These are phyloP conservation scores for Davidsoniella virescens DNA, from an alignment of 2,329 filamentous ascomycete genomes.

Conservation along the genomic window DNA sequence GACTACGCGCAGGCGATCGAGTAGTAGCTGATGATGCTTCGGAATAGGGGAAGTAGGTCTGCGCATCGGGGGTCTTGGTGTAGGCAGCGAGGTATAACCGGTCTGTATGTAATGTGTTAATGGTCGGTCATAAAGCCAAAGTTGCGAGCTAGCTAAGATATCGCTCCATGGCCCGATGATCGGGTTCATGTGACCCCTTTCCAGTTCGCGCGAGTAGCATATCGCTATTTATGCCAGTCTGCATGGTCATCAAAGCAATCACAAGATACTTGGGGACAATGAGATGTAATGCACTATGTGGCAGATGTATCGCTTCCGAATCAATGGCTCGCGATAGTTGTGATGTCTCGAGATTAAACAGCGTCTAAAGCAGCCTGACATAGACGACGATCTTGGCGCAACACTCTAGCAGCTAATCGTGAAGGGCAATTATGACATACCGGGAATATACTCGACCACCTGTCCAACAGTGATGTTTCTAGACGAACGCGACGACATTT, in stretches of 20 bases:
- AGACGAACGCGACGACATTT: slow-evolving; percentile 4
- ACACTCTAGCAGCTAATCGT: not conserved
- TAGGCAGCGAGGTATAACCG: slow-evolving; percentile 92
- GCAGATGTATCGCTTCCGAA: too few species aligned
- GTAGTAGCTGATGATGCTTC: slow-evolving; percentile 26
- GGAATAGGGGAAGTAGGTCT: slow-evolving; percentile 77
- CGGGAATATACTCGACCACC: slow-evolving; percentile 91
- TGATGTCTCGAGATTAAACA: not conserved
- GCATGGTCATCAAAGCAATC: too few species aligned
- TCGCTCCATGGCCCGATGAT: too few species aligned
- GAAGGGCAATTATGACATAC: slow-evolving; percentile 32
- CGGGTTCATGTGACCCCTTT: too few species aligned
- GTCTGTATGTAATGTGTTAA: slow-evolving; percentile 36
- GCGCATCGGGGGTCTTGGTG: slow-evolving; percentile 59
- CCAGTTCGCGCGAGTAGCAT: too few species aligned
- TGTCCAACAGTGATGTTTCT: slow-evolving; percentile 26
- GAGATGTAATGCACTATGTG: too few species aligned
- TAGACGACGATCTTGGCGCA: too few species aligned
- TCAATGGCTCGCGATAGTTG: not conserved
- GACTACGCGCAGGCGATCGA: slow-evolving; percentile 30
- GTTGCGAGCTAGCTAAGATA: too few species aligned
- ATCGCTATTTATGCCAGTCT: too few species aligned
- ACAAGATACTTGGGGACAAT: too few species aligned
- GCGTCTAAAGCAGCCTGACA: too few species aligned
- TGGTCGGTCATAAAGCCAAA: too few species aligned